Base-by-base conservation (phyloP, 306 rosid genomes). In the Phaseolus lunatus region DNA sequence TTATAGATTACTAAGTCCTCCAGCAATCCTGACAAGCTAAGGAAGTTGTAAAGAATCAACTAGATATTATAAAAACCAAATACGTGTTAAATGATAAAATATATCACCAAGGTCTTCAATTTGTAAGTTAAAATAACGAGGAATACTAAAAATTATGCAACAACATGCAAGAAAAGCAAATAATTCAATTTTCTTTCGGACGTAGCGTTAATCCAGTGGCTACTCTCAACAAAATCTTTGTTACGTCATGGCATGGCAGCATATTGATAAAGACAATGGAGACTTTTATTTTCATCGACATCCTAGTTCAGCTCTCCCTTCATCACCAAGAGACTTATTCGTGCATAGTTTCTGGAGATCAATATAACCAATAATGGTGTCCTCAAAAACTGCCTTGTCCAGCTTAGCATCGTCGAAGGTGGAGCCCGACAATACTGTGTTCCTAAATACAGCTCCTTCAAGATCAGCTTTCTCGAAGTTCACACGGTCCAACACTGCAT, bases 301-400 rank as follows among this genome's bases (percentile, higher is more conserved):
- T 83, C 98, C 98, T 47, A 92, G 79, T 16, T 79, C 90, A 48
- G 84, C 90, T 83, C 97, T 89, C 45, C 96, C 85, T 4, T 89
- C 97, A 3, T 75, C 87, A 61, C 71, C n/a, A 27, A 94, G 77
- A 35, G 87, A 70, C 19, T 84, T 84, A 80, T 94, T 94, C 78
- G 66, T 85, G 78, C 98, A 94, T 54, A 94, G 85, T 83, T 94
- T 94, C 81, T 92, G 98, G 29, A 95, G 96, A 84, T 95, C 97
- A 78, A 92, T 85, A 83, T 92, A 95, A 65, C 97, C 97, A 78
- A 95, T 89, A 67, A 95, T 95, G 52, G 98, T 92, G 80, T 95
- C 98, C 87, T 95, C 97, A 73, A 92, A 95, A 72, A 80, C 86
- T 24, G 86, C 98, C 67, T 84, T 87, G 39, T 90, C 87, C 63